A percentile compares a stretch with the other conserved stretches of the same genome.
Evolutionary conservation across 805 yeast genomes (phyloP).

Genomic region (Teunomyces kruisii): DNA sequence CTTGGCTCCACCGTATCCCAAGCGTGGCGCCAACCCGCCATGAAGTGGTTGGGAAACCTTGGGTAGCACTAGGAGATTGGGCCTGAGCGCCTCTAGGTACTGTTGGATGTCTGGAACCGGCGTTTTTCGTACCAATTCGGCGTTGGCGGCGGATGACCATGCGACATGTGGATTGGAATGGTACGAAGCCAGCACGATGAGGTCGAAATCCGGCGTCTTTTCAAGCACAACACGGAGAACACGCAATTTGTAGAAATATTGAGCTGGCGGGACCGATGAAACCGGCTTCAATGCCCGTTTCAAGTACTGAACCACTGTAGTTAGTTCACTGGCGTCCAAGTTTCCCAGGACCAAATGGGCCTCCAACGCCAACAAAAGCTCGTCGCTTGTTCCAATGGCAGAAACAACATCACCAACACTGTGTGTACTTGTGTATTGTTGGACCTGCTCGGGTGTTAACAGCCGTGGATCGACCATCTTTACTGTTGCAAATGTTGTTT

Average conservation of each 20-base stretch:
- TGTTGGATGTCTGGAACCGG: background rate
- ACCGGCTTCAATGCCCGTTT: background rate
- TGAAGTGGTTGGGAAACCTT: slow-evolving; percentile 1
- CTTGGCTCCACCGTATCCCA: slow-evolving; percentile 21
- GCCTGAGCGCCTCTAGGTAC: background rate
- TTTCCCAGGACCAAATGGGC: background rate
- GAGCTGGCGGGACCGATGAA: background rate
- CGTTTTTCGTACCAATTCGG: background rate
- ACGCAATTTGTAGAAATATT: slow-evolving; percentile 2
- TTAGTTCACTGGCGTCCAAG: background rate
- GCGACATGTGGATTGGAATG: slow-evolving; percentile 31
- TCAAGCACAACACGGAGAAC: background rate
- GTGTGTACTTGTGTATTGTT: background rate
- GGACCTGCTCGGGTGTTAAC: background rate
- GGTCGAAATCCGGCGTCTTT: background rate
- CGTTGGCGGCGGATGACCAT: slow-evolving; percentile 21
- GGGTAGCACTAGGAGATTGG: background rate
- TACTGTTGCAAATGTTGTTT: no score
- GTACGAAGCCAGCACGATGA: slow-evolving; percentile 11
- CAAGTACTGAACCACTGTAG: background rate
- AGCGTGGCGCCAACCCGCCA: slow-evolving; percentile 18
- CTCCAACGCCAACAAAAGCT: slow-evolving; percentile 1
- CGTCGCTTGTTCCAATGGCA: background rate
- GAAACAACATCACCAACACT: background rate
- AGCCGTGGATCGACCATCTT: background rate